These are phyloP conservation scores for Lumnitzera racemosa DNA, from an alignment of 345 rosid genomes.

Conservation along the genomic window DNA sequence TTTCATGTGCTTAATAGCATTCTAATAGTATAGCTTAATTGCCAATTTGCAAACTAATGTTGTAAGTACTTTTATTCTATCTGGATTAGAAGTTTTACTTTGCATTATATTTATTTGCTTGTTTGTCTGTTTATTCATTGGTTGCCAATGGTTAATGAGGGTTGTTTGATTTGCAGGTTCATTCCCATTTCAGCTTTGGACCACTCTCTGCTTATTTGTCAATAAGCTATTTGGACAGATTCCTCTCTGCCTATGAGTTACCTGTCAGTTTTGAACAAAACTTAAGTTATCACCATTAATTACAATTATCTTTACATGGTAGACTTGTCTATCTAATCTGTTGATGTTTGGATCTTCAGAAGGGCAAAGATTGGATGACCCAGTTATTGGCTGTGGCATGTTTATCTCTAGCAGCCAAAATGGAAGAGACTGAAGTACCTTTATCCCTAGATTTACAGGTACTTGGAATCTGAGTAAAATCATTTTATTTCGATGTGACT, in stretches of 20 bases:
- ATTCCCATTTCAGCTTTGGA: slow-evolving; percentile 55
- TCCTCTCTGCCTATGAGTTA: slow-evolving; percentile 55
- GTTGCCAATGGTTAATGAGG: slow-evolving; percentile 13
- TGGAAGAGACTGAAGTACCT: slow-evolving; percentile 70
- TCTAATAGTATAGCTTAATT: no score
- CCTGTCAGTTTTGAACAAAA: slow-evolving; percentile 38
- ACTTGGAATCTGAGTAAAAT: neutral
- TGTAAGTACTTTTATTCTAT: slow-evolving; percentile 1
- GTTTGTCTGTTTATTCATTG: slow-evolving; percentile 13
- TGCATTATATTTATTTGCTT: slow-evolving; percentile 1
- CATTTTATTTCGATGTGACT: neutral
- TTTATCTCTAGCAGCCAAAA: slow-evolving; percentile 65
- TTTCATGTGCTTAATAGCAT: no score
- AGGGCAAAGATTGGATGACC: slow-evolving; percentile 61
- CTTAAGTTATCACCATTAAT: neutral
- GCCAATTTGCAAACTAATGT: neutral
- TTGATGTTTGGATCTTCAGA: slow-evolving; percentile 25
- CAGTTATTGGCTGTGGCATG: slow-evolving; percentile 70
- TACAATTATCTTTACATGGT: neutral
- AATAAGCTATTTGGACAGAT: slow-evolving; percentile 65
- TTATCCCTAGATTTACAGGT: slow-evolving; percentile 64
- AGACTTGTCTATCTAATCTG: neutral
- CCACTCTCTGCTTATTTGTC: slow-evolving; percentile 57
- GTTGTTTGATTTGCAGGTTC: slow-evolving; percentile 40
- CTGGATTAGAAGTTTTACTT: neutral